Percentiles rank a stretch among this genome's conserved stretches.
Evolutionary conservation across 2,329 filamentous ascomycete genomes (phyloP).

Genomic region (Penicillium sp.): DNA sequence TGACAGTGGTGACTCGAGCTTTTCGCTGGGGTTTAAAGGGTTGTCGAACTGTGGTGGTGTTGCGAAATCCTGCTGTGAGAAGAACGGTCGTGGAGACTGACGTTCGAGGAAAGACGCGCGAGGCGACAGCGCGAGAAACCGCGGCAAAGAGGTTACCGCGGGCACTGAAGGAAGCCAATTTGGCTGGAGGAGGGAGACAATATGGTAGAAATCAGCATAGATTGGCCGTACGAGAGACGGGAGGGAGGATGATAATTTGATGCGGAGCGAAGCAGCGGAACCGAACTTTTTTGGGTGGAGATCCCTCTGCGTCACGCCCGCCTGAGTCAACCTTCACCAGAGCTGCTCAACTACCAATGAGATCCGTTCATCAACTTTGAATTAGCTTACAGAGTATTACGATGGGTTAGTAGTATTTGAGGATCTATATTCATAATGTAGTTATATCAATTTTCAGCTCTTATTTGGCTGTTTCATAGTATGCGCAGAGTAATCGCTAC

Average conservation of each 20-base stretch:
- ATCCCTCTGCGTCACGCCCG: slow-evolving; percentile 8
- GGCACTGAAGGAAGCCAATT: slow-evolving; percentile 45
- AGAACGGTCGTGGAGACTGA: slow-evolving; percentile 18
- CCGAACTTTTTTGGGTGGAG: slow-evolving; percentile 17
- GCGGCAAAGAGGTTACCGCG: slow-evolving; percentile 39
- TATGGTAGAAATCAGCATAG: slow-evolving; percentile 7
- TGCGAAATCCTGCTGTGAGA: slow-evolving; percentile 20
- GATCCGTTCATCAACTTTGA: background rate
- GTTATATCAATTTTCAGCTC: slow-evolving; percentile 29
- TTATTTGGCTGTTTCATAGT: slow-evolving; percentile 28
- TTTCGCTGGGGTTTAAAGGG: background rate
- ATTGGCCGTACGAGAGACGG: background rate
- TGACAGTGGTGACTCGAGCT: background rate
- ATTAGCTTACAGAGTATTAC: background rate
- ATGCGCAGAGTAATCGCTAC: slow-evolving; percentile 26
- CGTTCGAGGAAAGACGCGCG: slow-evolving; percentile 23
- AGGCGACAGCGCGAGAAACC: slow-evolving; percentile 34
- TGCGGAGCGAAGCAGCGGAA: slow-evolving; percentile 2
- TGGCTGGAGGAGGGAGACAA: slow-evolving; percentile 30
- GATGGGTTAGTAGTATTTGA: background rate
- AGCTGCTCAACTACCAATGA: background rate
- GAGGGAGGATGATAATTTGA: background rate
- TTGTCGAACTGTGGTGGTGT: slow-evolving; percentile 6
- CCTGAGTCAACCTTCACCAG: background rate
- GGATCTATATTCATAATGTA: background rate